Evolutionary conservation across 2,329 filamentous ascomycete genomes (phyloP), one percentile per base, ranked within the genome.

Genomic region (Fonsecaea pedrosoi): DNA sequence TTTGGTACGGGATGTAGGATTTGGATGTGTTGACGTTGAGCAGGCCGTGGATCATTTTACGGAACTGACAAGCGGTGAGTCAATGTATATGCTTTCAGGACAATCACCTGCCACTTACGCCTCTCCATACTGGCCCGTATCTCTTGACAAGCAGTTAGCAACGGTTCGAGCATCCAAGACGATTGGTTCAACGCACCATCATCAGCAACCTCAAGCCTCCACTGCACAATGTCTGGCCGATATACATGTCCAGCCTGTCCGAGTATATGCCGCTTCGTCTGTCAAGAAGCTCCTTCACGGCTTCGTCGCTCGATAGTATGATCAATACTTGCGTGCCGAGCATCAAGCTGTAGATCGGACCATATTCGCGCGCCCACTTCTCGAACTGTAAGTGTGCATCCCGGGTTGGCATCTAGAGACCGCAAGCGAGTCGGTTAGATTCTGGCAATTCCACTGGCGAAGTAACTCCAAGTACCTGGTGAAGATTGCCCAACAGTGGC

Each of bases 1-100:
- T 80, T 69, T 87, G 85, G 69, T 86, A 87, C 1, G 82, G 80
- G 2, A 86, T 78, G 65, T 88, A 88, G 8, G 76, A 75, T 61
- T 78, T 79, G 3, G 83, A 79, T 0, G 79, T 78, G 0, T 76
- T 80, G 60, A 83, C 73, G 68, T 85, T 84, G 34, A 86, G 80
- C 1, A 84, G 76, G 1, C 74, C 76, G 71, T 85, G 84, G 2
- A 81, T 70, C 70, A 77, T 75, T 56, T 77, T 77, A 13, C 75
- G 75, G 60, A 73, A 72, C 55, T 68, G 18, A 15, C 42, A 42
- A 9, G 9, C 13, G 30, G 13, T 8, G 45, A n/a, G 48, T 35
- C n/a, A 34, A 32, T 4, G n/a, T 8, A 54, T 1, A 34, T 54
- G 15, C 5, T n/a, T 5, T 3, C 15, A 13, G 25, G n/a, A 34